These are phyloP conservation scores for Cytospora leucostoma DNA, from an alignment of 2,329 filamentous ascomycete species.

Conservation along the genomic window DNA sequence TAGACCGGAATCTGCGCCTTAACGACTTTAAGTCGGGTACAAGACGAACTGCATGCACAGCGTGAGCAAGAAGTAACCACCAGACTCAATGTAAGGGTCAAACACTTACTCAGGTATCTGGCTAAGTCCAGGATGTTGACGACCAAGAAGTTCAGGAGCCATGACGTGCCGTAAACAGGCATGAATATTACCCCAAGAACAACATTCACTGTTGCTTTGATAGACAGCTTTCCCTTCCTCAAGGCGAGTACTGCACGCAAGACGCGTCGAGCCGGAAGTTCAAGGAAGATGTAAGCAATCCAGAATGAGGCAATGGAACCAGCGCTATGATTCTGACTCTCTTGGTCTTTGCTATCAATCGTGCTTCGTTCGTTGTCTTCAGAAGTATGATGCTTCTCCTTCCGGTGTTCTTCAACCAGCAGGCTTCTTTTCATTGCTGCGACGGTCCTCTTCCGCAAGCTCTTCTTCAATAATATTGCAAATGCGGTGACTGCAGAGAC, in stretches of 20 bases:
- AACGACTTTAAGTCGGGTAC: background rate
- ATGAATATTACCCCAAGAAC: background rate
- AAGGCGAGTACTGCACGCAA: background rate
- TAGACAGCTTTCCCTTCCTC: background rate
- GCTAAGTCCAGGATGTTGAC: background rate
- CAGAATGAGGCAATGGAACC: background rate
- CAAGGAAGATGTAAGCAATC: conserved; percentile 10
- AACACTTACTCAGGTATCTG: background rate
- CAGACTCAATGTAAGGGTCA: background rate
- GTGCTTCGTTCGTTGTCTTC: background rate
- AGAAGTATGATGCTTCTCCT: no score
- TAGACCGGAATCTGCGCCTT: background rate
- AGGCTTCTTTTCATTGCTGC: background rate
- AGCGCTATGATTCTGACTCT: background rate
- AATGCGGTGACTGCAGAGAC: background rate
- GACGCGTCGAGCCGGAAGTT: conserved; percentile 3
- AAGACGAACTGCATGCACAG: background rate
- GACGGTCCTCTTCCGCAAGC: background rate
- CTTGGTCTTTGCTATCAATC: no score
- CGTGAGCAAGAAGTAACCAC: background rate
- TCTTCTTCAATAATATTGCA: background rate
- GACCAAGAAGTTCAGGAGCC: background rate
- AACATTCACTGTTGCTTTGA: background rate
- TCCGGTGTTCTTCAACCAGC: background rate
- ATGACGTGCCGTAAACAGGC: conserved; percentile 1